phyloP scores from a whole-genome alignment of 768 basidiomycete species.

The Phlebiopsis gigantea region DNA sequence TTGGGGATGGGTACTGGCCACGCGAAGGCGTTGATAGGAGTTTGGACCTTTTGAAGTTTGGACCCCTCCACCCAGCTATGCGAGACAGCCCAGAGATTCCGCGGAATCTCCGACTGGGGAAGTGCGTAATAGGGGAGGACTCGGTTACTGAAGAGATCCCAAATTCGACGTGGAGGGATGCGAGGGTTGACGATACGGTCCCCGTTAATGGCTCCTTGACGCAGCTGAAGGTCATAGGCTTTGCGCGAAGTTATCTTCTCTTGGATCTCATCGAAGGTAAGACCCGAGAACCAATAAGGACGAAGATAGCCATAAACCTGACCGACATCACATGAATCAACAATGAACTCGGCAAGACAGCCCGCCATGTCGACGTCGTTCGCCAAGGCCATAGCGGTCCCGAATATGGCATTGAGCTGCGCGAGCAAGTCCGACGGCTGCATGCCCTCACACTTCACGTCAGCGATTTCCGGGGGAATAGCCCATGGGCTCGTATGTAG shows the following conservation, averaged over 20 bases:
- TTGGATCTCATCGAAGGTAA: background rate
- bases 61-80: conserved; percentile 2
- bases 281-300: background rate
- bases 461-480: background rate
- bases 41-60: background rate
- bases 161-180: background rate
- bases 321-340: background rate
- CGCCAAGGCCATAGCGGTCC: background rate
- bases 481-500: background rate
- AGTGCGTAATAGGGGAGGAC: conserved; percentile 1
- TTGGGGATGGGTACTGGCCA: conserved; percentile 5
- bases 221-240: background rate
- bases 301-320: background rate
- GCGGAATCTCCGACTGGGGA: background rate
- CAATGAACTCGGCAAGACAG: background rate
- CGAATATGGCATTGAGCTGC: background rate
- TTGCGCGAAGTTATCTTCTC: background rate
- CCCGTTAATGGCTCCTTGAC: background rate
- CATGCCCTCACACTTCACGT: background rate
- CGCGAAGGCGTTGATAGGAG: background rate
- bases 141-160: conserved; percentile 4
- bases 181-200: conserved; percentile 1
- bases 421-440: background rate
- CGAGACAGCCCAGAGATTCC: conserved; percentile 2
- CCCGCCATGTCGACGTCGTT: background rate